A percentile compares a stretch with the other conserved stretches of the same genome.
Evolutionary conservation across 2,329 filamentous ascomycete genomes (phyloP).

Genomic region (Rugonectria rugulosa): DNA sequence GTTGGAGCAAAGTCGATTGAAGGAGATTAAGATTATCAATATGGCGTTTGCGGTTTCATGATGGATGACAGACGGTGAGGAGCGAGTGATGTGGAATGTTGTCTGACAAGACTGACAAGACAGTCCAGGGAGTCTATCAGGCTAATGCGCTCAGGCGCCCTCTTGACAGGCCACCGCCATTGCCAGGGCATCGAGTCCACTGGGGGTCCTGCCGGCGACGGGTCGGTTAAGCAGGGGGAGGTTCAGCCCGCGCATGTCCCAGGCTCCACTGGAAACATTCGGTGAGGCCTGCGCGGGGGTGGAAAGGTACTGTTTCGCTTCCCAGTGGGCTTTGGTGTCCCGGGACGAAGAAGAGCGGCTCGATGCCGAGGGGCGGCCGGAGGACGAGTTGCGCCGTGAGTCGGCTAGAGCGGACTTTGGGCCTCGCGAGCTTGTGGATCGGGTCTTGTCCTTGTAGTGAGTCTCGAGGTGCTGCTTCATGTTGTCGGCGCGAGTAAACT

Average conservation of each 20-base stretch:
- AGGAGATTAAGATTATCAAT: slow-evolving; percentile 36
- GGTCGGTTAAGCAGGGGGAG: slow-evolving; percentile 56
- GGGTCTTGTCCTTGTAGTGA: slow-evolving; percentile 71
- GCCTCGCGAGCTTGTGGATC: slow-evolving; percentile 48
- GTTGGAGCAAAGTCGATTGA: neutral
- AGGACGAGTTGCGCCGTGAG: slow-evolving; percentile 43
- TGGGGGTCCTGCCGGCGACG: slow-evolving; percentile 50
- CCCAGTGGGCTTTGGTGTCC: slow-evolving; percentile 46
- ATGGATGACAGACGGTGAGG: slow-evolving; percentile 7
- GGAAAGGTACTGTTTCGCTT: slow-evolving; percentile 49
- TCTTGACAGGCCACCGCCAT: slow-evolving; percentile 63
- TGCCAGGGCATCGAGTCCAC: slow-evolving; percentile 62
- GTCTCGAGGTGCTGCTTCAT: slow-evolving; percentile 88
- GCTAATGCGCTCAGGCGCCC: slow-evolving; percentile 37
- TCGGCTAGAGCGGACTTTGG: slow-evolving; percentile 45
- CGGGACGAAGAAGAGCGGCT: slow-evolving; percentile 41
- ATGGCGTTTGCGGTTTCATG: slow-evolving; percentile 19
- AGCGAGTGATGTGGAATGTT: slow-evolving; percentile 4
- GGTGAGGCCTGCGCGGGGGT: slow-evolving; percentile 49
- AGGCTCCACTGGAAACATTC: slow-evolving; percentile 44
- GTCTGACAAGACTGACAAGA: neutral
- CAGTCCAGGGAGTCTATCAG: neutral
- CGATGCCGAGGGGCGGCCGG: slow-evolving; percentile 36
- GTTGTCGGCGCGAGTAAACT: slow-evolving; percentile 83
- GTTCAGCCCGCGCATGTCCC: slow-evolving; percentile 58